phyloP scores from a whole-genome alignment of 2,329 filamentous ascomycete genomes.

The Plenodomus tracheiphilus region DNA sequence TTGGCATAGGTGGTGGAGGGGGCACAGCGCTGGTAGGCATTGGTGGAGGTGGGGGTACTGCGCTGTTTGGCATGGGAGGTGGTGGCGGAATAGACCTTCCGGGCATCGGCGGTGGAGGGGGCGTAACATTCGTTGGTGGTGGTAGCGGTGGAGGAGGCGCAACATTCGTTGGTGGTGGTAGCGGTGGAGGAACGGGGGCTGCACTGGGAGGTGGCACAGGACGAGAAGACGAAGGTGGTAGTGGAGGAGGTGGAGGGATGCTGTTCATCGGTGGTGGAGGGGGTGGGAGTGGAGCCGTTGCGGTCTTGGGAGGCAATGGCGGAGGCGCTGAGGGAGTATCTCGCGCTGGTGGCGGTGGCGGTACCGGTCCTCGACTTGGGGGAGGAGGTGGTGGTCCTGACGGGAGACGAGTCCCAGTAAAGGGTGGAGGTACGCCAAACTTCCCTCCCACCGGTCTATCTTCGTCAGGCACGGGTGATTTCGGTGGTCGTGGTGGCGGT shows the following conservation, averaged over 20 bases:
- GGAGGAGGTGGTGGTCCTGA: slow-evolving; percentile 75
- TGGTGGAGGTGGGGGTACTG: slow-evolving; percentile 42
- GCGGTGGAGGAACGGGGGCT: slow-evolving; percentile 36
- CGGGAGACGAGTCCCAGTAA: slow-evolving; percentile 64
- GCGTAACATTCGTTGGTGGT: slow-evolving; percentile 18
- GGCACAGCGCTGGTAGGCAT: slow-evolving; percentile 37
- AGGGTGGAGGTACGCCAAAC: slow-evolving; percentile 80
- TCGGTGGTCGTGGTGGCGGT: slow-evolving; percentile 62
- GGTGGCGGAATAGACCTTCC: slow-evolving; percentile 36
- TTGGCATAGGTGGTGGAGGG: slow-evolving; percentile 45
- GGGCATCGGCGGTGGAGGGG: slow-evolving; percentile 34
- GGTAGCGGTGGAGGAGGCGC: slow-evolving; percentile 31
- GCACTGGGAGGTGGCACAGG: too few relatives aligned
- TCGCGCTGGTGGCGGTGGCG: slow-evolving; percentile 55
- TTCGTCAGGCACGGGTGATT: slow-evolving; percentile 65
- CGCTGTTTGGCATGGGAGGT: slow-evolving; percentile 21
- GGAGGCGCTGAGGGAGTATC: slow-evolving; percentile 46
- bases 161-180: slow-evolving; percentile 24
- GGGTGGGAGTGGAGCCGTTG: slow-evolving; percentile 57
- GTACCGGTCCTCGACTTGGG: slow-evolving; percentile 70
- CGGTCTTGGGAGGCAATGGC: slow-evolving; percentile 41
- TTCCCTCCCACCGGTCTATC: slow-evolving; percentile 58
- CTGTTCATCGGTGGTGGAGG: slow-evolving; percentile 36
- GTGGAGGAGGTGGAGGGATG: slow-evolving; percentile 35
- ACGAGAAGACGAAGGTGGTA: slow-evolving; percentile 21